These are phyloP conservation scores for Lichtheimia corymbifera DNA, from an alignment of 371 early-diverging fungal genomes.

Conservation along the genomic window DNA sequence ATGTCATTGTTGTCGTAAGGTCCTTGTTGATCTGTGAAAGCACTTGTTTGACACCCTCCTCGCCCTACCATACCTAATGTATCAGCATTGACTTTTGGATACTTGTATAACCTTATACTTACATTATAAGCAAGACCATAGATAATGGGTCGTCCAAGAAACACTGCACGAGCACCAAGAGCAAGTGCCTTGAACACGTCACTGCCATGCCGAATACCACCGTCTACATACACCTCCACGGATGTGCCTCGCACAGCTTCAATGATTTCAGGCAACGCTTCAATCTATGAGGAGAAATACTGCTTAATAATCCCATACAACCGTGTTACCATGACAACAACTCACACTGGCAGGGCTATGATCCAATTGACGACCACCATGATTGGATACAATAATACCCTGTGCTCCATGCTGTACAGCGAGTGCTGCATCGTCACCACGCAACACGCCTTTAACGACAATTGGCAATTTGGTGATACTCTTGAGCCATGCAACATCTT, in stretches of 20 bases:
- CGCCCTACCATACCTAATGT: slow-evolving; percentile 10
- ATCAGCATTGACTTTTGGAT: too few relatives aligned
- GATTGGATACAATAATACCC: slow-evolving; percentile 75
- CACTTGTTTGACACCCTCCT: slow-evolving; percentile 20
- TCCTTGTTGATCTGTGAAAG: slow-evolving; percentile 19
- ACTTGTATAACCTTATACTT: background rate
- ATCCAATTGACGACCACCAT: slow-evolving; percentile 81
- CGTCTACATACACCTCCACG: slow-evolving; percentile 71
- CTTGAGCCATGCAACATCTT: slow-evolving; percentile 68
- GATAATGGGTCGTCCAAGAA: slow-evolving; percentile 67
- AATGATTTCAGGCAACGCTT: slow-evolving; percentile 64
- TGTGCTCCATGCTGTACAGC: slow-evolving; percentile 60
- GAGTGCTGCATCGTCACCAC: slow-evolving; percentile 66
- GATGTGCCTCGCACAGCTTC: slow-evolving; percentile 48
- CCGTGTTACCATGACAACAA: background rate
- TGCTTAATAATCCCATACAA: too few relatives aligned
- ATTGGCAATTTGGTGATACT: slow-evolving; percentile 64
- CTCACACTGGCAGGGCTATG: slow-evolving; percentile 42
- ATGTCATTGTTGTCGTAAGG: slow-evolving; percentile 24
- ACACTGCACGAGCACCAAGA: slow-evolving; percentile 72
- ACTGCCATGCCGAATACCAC: slow-evolving; percentile 66
- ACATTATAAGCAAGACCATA: slow-evolving; percentile 52
- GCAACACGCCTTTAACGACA: slow-evolving; percentile 71
- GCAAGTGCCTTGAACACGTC: slow-evolving; percentile 75
- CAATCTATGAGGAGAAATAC: slow-evolving; percentile 17